Conservation (phyloP, 495 filamentous ascomycete genomes). For the Aspergillus nanangensis region DNA sequence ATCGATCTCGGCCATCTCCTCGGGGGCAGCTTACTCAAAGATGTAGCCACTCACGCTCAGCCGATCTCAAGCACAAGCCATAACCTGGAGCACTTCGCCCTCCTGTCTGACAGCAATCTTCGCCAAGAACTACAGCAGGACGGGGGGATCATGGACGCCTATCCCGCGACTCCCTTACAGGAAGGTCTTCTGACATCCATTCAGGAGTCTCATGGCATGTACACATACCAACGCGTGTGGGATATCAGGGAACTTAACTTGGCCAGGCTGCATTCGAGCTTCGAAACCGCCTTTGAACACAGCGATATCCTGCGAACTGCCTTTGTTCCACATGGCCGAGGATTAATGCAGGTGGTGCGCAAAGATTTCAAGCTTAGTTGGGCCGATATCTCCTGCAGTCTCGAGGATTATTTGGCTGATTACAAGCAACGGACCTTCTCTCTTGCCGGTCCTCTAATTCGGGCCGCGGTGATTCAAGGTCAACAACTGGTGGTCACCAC, state of each 20-base stretch:
- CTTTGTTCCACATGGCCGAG: too few species aligned
- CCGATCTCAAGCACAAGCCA: constrained; percentile 3
- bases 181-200: constrained; percentile 45
- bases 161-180: constrained; percentile 50
- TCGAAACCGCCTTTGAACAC: too few species aligned
- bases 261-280: too few species aligned
- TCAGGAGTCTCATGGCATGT: too few species aligned
- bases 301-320: too few species aligned
- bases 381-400: too few species aligned
- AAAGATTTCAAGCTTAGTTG: too few species aligned
- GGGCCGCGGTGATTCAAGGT: constrained; percentile 43
- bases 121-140: constrained; percentile 27
- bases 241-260: too few species aligned
- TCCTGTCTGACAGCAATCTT: not conserved
- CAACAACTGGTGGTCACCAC: constrained; percentile 52
- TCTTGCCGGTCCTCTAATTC: constrained; percentile 48
- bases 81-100: constrained; percentile 3
- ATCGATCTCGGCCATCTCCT: constrained; percentile 26
- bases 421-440: constrained; percentile 36
- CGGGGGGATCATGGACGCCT: constrained; percentile 25
- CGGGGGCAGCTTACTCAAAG: constrained; percentile 13
- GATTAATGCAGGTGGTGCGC: too few species aligned
- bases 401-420: too few species aligned
- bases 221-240: too few species aligned
- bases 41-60: constrained; percentile 13